Evolutionary conservation across 140 eudicot genomes (phyloP), one percentile per base, ranked within the genome.

Genomic region (Bidens hawaiensis): DNA sequence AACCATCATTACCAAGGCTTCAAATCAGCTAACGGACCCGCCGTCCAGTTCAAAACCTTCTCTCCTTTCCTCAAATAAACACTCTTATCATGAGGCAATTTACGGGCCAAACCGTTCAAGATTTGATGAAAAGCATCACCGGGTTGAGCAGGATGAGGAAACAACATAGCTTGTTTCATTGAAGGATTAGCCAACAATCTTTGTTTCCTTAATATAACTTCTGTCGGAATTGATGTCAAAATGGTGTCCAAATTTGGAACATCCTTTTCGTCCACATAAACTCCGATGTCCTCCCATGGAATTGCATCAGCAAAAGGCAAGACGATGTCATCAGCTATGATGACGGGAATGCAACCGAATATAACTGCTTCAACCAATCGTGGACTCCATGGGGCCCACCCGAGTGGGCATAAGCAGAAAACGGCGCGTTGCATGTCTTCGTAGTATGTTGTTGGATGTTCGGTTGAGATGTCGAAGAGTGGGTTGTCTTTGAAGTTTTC

Each of bases 361-460:
- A 90, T 78, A 24, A 91, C 96, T 4, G 98, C 98, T 75, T 87
- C 98, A 25, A 91, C 96, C n/a, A 91, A 21, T 19, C 98, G 69
- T 2, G 98, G 98, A 57, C 98, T 91, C 98, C 98, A 91, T 34
- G 98, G 98, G 46, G 98, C 96, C 98, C 98, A 91, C 33, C 98
- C 98, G 1, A 90, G 90, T 0, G 98, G 98, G 55, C 98, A 90
- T 65, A 90, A 42, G 45, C 98, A 90, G 57, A 90, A 90, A 34
- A 91, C 75, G 14, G 98, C 90, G 67, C 98, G 28, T 58, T 91
- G 96, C 98, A 91, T 91, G 79, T 91, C 98, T 57, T 91, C 96
- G n/a, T 91, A 91, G 85, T 91, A 91, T 27, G 98, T 87, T 22
- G 90, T 78, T 31, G 98, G 96, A 50, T 91, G 98, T 64, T 91